phyloP scores from a whole-genome alignment of 306 rosid species.

The Hippophae gyantsensis region DNA sequence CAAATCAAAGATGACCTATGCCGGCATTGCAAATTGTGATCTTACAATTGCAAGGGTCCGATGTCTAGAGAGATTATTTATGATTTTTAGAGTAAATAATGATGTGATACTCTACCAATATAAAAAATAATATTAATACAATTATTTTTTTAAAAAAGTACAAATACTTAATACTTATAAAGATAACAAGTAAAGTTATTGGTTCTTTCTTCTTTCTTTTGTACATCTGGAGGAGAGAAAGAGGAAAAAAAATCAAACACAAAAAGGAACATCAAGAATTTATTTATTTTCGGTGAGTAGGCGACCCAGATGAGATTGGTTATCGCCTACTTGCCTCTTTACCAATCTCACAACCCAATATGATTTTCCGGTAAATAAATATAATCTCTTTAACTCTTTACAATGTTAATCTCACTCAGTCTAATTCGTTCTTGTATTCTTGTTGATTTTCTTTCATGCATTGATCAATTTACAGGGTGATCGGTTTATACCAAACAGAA shows the following conservation, averaged over 20 bases:
- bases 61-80: too few species aligned
- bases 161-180: neutral
- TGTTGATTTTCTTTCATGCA: neutral
- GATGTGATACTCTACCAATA: too few species aligned
- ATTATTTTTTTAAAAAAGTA: too few species aligned
- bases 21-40: too few species aligned
- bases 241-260: neutral
- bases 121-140: too few species aligned
- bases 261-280: neutral
- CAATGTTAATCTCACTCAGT: neutral
- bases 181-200: too few species aligned
- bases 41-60: too few species aligned
- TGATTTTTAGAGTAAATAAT: neutral
- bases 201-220: neutral
- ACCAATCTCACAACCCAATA: slow-evolving; percentile 33
- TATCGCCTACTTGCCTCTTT: slow-evolving; percentile 55
- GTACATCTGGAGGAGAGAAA: neutral
- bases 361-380: slow-evolving; percentile 48
- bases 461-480: slow-evolving; percentile 41
- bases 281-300: slow-evolving; percentile 20
- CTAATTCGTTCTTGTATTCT: neutral
- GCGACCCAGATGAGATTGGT: slow-evolving; percentile 55
- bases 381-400: neutral
- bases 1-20: too few species aligned
- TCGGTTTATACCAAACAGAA: slow-evolving; percentile 70